Percentiles rank a stretch among this genome's conserved stretches.
These are phyloP conservation scores for Trametopsis cervina DNA, from an alignment of 768 basidiomycete genomes.

Conservation along the genomic window DNA sequence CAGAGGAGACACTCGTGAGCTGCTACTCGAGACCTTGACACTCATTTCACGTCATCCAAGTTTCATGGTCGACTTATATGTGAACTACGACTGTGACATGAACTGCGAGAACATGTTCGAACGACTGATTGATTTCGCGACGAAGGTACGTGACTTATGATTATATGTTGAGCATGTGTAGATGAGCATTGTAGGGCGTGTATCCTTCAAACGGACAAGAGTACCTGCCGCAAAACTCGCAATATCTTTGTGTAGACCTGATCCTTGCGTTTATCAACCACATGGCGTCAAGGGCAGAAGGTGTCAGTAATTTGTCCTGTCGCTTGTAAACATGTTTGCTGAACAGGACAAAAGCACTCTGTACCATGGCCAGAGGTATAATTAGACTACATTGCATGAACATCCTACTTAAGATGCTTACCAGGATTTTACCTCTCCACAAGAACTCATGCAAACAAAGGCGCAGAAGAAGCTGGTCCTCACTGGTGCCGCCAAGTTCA, in stretches of 20 bases:
- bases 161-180: not conserved
- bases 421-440: constrained; percentile 50
- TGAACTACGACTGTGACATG: constrained; percentile 95
- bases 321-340: constrained; percentile 3
- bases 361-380: constrained; percentile 62
- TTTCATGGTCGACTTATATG: constrained; percentile 94
- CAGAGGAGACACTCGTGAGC: constrained; percentile 78
- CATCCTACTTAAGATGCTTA: not conserved
- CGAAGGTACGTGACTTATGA: constrained; percentile 52
- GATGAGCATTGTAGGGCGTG: constrained; percentile 49
- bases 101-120: constrained; percentile 97
- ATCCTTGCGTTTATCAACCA: constrained; percentile 81
- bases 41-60: constrained; percentile 77
- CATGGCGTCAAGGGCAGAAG: constrained; percentile 66
- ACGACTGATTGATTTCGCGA: constrained; percentile 78
- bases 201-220: constrained; percentile 62
- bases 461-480: constrained; percentile 83
- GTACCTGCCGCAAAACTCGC: constrained; percentile 65
- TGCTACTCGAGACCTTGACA: constrained; percentile 82
- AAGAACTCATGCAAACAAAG: constrained; percentile 60
- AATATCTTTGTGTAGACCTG: constrained; percentile 84
- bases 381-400: constrained; percentile 15
- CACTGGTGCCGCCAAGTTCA: constrained; percentile 81
- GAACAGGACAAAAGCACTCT: constrained; percentile 18
- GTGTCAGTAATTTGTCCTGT: constrained; percentile 27